Base-by-base conservation (phyloP, 2,329 filamentous ascomycete species). In the Cadophora gregata region DNA sequence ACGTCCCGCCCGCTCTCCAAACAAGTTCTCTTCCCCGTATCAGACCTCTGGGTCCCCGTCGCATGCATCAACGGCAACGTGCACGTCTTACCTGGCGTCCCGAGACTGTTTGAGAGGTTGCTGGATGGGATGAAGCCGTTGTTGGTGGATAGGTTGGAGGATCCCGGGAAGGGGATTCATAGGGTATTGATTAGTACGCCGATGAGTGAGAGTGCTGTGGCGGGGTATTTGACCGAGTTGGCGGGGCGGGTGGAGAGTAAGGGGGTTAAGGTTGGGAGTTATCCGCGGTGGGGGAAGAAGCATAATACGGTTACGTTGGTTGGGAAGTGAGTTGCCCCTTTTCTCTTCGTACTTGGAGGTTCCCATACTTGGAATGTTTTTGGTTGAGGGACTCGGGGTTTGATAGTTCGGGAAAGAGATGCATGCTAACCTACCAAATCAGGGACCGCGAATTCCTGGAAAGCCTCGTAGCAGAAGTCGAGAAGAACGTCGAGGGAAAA, bases 201-300 rank as follows among this genome's bases (percentile, higher is more conserved):
- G 31, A 78, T 97, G 79, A 83, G 91, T 0, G 96, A 99, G 83
- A 97, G 93, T 78, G 86, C 86, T 21, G 88, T 97, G 36, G 95
- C 96, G 14, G 86, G 84, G 21, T 97, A 92, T 77, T 82, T 99
- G 75, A 95, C 93, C 0, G 86, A 92, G 71, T 81, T 98, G 69
- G 92, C 94, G 4, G 85, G 82, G 31, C 87, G 87, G 77, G 91
- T 94, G 25, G 90, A 88, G 77, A 81, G 88, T 0, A 88, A 86
- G 75, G 93, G 93, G 3, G 86, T 98, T 75, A 98, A 98, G 81
- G 93, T 98, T 19, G 96, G 96, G 56, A 97, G 93, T 79, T 98
- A 99, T 79, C 96, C 96, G 42, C 84, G 93, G 64, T 97, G 94
- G 93, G 93, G 91, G 5, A 95, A 93, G 83, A 88, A 88, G 75